Conservation (phyloP, 352 stramenopile genomes). For the Globisporangium abappressorium region DNA sequence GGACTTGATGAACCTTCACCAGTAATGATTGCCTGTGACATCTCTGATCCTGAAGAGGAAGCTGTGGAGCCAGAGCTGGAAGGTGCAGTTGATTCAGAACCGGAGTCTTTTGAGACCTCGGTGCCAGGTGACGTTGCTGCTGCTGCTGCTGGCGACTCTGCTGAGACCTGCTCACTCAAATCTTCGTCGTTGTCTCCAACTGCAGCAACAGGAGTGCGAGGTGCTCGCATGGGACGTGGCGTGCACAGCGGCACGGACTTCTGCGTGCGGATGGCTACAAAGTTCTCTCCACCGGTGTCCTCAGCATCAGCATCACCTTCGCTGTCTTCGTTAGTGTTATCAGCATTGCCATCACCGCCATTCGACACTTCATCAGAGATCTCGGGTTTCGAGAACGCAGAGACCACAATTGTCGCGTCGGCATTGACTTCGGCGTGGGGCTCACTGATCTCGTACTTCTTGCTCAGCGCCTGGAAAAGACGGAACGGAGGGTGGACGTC, state of each 20-base stretch:
- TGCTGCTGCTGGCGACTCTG: background rate
- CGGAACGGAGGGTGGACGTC: constrained; percentile 3
- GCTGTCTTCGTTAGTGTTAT: background rate
- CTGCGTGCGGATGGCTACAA: background rate
- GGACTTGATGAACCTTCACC: background rate
- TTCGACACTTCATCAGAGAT: background rate
- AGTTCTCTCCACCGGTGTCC: background rate
- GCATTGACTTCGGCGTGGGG: background rate
- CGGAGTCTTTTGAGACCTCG: background rate
- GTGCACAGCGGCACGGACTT: background rate
- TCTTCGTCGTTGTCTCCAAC: background rate
- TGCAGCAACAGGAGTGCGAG: background rate
- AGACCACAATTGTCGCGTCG: background rate
- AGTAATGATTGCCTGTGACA: background rate
- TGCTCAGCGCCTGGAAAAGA: constrained; percentile 5
- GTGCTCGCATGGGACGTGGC: background rate
- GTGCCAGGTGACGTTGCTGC: background rate
- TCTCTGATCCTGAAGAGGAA: background rate
- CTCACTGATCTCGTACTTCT: constrained; percentile 1
- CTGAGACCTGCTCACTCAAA: background rate
- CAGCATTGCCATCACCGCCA: background rate
- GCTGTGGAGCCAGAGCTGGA: background rate
- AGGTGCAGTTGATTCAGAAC: background rate
- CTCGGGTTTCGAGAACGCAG: background rate
- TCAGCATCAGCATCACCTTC: background rate